A percentile compares a stretch with the other conserved stretches of the same genome.
Conservation (phyloP, 2,329 filamentous ascomycete genomes). For the Elsinoe ampelina region DNA sequence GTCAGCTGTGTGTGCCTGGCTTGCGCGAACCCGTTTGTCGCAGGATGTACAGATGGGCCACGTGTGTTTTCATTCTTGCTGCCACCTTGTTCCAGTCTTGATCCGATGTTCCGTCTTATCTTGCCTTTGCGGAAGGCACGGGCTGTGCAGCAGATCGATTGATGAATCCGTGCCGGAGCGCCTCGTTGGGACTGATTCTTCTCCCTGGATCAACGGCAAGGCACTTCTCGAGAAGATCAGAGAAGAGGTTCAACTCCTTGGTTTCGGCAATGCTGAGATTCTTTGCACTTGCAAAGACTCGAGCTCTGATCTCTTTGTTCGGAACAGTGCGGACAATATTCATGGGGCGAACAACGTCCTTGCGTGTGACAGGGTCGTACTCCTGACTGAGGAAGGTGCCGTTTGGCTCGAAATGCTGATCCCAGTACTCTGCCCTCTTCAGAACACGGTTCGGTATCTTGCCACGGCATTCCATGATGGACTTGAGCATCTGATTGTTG, state of each 20-base stretch:
- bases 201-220: slow-evolving; percentile 86
- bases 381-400: slow-evolving; percentile 79
- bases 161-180: slow-evolving; percentile 84
- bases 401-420: slow-evolving; percentile 73
- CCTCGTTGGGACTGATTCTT: slow-evolving; percentile 76
- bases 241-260: slow-evolving; percentile 71
- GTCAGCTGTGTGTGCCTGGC: not conserved
- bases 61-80: not conserved
- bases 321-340: slow-evolving; percentile 57
- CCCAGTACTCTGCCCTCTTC: slow-evolving; percentile 67
- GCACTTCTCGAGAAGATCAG: slow-evolving; percentile 81
- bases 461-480: slow-evolving; percentile 92
- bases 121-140: not conserved
- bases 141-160: slow-evolving; percentile 28
- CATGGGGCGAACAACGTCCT: slow-evolving; percentile 61
- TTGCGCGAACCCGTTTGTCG: not conserved
- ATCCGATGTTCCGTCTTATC: not conserved
- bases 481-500: slow-evolving; percentile 97
- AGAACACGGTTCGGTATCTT: slow-evolving; percentile 85
- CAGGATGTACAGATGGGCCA: not conserved
- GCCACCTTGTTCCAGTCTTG: not conserved
- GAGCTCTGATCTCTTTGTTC: slow-evolving; percentile 65
- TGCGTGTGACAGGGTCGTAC: slow-evolving; percentile 76
- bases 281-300: slow-evolving; percentile 57
- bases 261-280: slow-evolving; percentile 65